A percentile compares a stretch with the other conserved stretches of the same genome.
Conservation (phyloP, 805 yeast species). For the Priceomyces castillae region DNA sequence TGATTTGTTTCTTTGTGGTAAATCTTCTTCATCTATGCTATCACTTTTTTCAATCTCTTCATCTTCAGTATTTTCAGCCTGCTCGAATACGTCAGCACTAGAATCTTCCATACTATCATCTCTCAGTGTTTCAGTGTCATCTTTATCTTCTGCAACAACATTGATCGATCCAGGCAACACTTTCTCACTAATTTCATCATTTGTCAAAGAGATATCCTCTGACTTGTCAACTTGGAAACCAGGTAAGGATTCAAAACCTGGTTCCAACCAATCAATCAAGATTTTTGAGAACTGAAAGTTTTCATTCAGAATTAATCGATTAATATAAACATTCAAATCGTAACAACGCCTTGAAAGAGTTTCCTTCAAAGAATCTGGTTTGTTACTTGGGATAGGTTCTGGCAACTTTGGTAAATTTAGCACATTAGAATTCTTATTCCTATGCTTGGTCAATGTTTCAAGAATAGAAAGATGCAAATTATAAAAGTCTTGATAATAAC, state of each 20-base stretch:
- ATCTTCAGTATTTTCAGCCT: conserved; percentile 4
- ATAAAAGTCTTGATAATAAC: conserved; percentile 37
- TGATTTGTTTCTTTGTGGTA: conserved; percentile 23
- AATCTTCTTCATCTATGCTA: conserved; percentile 4
- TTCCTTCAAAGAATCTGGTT: conserved; percentile 13
- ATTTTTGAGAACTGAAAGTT: conserved; percentile 25
- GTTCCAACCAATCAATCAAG: conserved; percentile 30
- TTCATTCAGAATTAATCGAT: conserved; percentile 15
- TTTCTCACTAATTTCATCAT: conserved; percentile 22
- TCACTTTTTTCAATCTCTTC: conserved; percentile 1
- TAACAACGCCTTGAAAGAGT: conserved; percentile 19
- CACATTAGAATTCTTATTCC: neutral
- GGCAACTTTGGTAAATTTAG: conserved; percentile 29
- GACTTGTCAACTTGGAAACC: conserved; percentile 23
- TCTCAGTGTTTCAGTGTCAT: conserved; percentile 1
- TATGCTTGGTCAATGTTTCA: conserved; percentile 8
- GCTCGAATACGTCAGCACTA: conserved; percentile 4
- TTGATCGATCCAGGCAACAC: conserved; percentile 9
- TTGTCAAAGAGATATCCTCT: conserved; percentile 12
- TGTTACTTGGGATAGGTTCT: conserved; percentile 19
- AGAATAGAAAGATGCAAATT: conserved; percentile 24
- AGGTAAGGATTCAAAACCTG: conserved; percentile 23
- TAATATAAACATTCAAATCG: conserved; percentile 26
- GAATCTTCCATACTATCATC: conserved; percentile 4
- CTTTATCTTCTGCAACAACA: conserved; percentile 2